Conservation (phyloP, 768 basidiomycete genomes). For the Mrakia hoshinonis region DNA sequence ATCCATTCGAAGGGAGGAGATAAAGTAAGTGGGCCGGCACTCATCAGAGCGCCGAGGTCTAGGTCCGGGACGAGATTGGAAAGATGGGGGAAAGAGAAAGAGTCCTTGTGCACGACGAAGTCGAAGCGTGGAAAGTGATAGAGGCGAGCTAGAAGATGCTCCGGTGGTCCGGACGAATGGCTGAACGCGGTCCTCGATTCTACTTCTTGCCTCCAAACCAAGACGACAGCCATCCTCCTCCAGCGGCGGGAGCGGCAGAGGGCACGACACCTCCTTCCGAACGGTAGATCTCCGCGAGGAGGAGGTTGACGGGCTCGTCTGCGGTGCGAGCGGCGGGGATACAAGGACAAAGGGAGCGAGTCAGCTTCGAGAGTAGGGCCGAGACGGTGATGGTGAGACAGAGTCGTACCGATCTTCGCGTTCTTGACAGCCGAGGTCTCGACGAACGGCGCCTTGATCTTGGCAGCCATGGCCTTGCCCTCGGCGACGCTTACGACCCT, state of each 20-base stretch:
- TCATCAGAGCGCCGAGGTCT: too few species aligned
- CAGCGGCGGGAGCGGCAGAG: constrained; percentile 2
- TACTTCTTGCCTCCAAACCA: constrained; percentile 30
- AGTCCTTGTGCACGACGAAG: neutral
- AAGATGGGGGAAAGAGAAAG: too few species aligned
- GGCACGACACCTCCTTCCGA: constrained; percentile 20
- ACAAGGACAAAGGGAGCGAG: neutral
- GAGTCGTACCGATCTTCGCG: constrained; percentile 20
- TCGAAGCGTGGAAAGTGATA: too few species aligned
- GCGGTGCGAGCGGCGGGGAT: neutral
- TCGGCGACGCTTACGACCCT: constrained; percentile 25
- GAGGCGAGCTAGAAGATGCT: neutral
- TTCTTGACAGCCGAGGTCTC: constrained; percentile 28
- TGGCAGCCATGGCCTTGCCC: constrained; percentile 22
- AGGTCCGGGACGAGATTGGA: too few species aligned
- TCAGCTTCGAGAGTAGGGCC: neutral
- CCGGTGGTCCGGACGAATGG: too few species aligned
- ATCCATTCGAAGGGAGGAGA: too few species aligned
- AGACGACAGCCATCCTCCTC: constrained; percentile 22
- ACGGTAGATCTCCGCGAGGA: constrained; percentile 24
- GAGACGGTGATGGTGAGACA: neutral
- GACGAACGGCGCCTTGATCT: constrained; percentile 29
- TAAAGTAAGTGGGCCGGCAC: too few species aligned
- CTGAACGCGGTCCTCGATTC: too few species aligned
- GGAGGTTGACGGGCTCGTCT: constrained; percentile 27